Base-by-base conservation (phyloP, 176 grass and related monocot genomes). In the Bothriochloa decipiens region DNA sequence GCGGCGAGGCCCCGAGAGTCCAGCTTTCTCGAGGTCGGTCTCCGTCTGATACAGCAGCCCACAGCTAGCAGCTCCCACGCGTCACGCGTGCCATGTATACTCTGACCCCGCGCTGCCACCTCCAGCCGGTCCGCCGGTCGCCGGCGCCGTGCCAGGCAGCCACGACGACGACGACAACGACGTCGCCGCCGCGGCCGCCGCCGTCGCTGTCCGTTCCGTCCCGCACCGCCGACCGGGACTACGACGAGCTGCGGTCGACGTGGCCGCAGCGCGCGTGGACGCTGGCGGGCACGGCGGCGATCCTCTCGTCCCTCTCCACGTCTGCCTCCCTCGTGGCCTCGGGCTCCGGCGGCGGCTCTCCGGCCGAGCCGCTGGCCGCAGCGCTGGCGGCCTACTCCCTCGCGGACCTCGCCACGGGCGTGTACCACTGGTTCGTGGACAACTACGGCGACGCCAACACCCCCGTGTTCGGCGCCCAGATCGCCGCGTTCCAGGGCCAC, bases 401-500 rank as follows among this genome's bases (percentile, higher is more conserved):
- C 68, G 89, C 95, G 29, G 95, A 98, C 87, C 92, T 98, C 32
- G 87, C 82, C 39, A 85, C 82, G 26, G 95, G 95, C 22, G n/a
- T 95, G 37, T 98, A 95, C 77, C 92, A 98, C 90, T 98, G 95
- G 95, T 53, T 86, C 53, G 82, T 98, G 62, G 92, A 98, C 91
- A 98, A 95, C 89, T 98, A 98, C 90, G 95, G 92, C 45, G 85
- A 88, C 87, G 71, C 91, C 15, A 67, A 80, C 16, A 98, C 91
- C 1, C 92, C 95, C 3, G 5, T 98, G 0, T 74, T 93, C 60
- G 90, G 95, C 17, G 0, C 83, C 5, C 92, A 98, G 87, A 98
- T 98, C 79, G 85, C 92, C 15, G 92, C 91, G 23, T 98, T 95
- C 89, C 95, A 90, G 85, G 95, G 92, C 33, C 95, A 98, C 89